A percentile compares a stretch with the other conserved stretches of the same genome.
These are phyloP conservation scores for Glycyrrhiza uralensis DNA, from an alignment of 306 rosid genomes.

Conservation along the genomic window DNA sequence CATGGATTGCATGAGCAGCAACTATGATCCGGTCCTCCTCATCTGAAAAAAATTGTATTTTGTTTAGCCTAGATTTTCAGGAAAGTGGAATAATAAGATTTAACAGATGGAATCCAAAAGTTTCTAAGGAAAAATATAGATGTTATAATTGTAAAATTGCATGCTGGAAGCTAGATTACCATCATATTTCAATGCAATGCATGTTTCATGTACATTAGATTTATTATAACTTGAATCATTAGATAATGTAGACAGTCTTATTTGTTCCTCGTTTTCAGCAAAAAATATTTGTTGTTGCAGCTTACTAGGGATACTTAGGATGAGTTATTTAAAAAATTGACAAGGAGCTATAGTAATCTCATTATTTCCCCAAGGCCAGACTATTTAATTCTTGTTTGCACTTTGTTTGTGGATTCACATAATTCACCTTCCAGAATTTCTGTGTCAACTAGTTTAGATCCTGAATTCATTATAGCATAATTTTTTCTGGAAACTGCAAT, in stretches of 20 bases:
- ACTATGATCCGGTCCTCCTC: conserved; percentile 87
- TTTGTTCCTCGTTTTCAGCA: neutral
- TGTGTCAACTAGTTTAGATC: neutral
- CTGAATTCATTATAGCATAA: neutral
- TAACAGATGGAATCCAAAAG: neutral
- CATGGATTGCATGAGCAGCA: conserved; percentile 85
- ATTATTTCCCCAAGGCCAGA: neutral
- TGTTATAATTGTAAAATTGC: neutral
- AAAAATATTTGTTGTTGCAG: no score
- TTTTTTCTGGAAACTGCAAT: neutral
- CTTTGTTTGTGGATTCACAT: neutral
- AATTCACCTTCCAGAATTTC: neutral
- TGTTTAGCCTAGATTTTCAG: conserved; percentile 25
- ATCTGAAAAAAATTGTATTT: conserved; percentile 47
- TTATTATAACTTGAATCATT: neutral
- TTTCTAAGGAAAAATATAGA: conserved; percentile 11
- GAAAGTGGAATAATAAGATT: conserved; percentile 6
- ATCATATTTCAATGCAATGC: neutral
- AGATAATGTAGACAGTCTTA: neutral
- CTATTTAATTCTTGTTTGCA: neutral
- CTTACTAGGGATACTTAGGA: neutral
- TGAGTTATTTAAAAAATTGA: neutral
- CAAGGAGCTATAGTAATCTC: neutral
- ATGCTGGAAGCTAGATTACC: neutral
- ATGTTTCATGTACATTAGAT: neutral